Percentiles rank a stretch among this genome's conserved stretches.
phyloP scores from a whole-genome alignment of 2,329 filamentous ascomycete genomes.

The Penicillium italicum region DNA sequence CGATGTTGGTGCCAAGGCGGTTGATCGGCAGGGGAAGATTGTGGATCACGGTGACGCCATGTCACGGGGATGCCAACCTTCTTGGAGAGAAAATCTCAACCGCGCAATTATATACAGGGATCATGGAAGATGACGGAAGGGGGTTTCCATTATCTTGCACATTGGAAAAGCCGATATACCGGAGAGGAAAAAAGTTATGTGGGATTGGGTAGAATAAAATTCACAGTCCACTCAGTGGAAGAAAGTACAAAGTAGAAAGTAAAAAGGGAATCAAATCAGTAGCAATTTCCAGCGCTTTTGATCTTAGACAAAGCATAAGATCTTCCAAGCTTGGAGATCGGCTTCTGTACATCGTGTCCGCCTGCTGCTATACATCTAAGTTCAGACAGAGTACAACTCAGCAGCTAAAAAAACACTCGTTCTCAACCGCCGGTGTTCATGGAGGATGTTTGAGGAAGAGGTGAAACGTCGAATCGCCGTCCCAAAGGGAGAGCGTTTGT shows the following conservation, averaged over 20 bases:
- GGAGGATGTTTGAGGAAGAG: not conserved
- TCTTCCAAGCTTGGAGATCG: not conserved
- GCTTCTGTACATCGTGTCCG: slow-evolving; percentile 17
- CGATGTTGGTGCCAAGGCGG: no score
- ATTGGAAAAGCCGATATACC: not conserved
- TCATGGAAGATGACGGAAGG: no score
- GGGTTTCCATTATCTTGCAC: no score
- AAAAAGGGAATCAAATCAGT: not conserved
- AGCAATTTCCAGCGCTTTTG: slow-evolving; percentile 10
- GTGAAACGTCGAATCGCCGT: not conserved
- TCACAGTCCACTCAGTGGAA: slow-evolving; percentile 6
- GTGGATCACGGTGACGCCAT: no score
- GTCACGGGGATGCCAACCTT: no score
- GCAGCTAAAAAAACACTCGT: not conserved
- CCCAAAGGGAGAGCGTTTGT: not conserved
- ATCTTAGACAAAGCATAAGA: slow-evolving; percentile 1
- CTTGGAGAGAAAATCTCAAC: no score
- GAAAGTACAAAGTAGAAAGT: not conserved
- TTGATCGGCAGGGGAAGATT: no score
- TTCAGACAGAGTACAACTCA: slow-evolving; percentile 5
- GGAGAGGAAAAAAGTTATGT: slow-evolving; percentile 3
- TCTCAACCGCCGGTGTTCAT: not conserved
- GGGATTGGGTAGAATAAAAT: not conserved
- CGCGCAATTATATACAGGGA: no score
- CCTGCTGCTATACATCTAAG: slow-evolving; percentile 18